Base-by-base conservation (phyloP, 2,329 filamentous ascomycete species). In the Calonectria fujianensis region DNA sequence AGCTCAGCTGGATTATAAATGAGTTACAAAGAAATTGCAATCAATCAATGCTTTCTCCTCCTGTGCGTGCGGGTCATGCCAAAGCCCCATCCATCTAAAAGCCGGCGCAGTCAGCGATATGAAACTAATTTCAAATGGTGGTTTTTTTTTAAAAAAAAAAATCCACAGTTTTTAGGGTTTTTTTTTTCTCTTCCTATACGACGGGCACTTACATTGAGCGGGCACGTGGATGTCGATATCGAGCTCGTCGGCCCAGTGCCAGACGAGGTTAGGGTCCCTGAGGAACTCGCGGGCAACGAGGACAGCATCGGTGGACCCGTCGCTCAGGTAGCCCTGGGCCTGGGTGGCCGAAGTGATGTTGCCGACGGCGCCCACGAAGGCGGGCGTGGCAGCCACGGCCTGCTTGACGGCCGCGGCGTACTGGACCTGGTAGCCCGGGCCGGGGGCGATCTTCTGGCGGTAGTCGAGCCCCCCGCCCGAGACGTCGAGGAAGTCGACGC, bases 401-500 rank as follows among this genome's bases (percentile, higher is more conserved):
- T 92, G 89, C 86, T 94, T 95, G 57, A 95, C 74, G 0, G 82
- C 89, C 75, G 92, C 90, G 0, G 94, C 91, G 77, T 94, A 93
- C 0, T 90, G 91, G 0, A 90, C 91, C 84, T 96, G 94, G 85
- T 95, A 96, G 0, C 88, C 93, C 0, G 92, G 91, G 0, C 89
- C 90, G 1, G 85, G 78, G n/a, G 88, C 86, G 73, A 93, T 89
- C 76, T 91, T 90, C 80, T 92, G 91, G 57, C 85, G 82, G 4
- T 88, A 86, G 80, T 95, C 91, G 57, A 90, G 88, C 10, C 94
- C 94, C 7, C 91, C 94, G 1, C 90, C 90, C 10, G 91, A 93
- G 29, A 96, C 88, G 80, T 96, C 94, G 9, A 96, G 85, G 14
- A 96, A 85, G 82, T 96, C 94, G 8, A 96, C 89, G 3, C 94